These are phyloP conservation scores for Hibiscus mutabilis DNA, from an alignment of 345 rosid genomes.

Conservation along the genomic window DNA sequence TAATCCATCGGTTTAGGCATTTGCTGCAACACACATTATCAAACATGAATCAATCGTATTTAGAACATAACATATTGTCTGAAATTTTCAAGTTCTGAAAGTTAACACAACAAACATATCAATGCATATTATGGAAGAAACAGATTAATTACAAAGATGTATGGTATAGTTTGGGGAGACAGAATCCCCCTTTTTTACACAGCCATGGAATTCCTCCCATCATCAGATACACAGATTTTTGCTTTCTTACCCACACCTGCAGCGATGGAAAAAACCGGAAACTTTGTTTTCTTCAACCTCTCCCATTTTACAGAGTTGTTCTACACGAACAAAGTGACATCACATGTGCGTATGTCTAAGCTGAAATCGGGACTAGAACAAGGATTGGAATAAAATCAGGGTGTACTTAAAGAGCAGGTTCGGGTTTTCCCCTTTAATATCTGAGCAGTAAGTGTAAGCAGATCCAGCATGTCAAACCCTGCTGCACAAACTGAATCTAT, in stretches of 20 bases:
- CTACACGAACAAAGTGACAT: background rate
- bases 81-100: background rate
- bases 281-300: background rate
- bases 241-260: background rate
- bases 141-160: background rate
- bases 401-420: background rate
- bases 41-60: no score
- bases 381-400: background rate
- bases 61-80: no score
- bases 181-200: background rate
- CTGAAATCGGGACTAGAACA: background rate
- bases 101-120: background rate
- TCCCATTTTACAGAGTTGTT: background rate
- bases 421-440: conserved; percentile 33
- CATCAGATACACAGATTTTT: background rate
- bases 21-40: no score
- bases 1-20: no score
- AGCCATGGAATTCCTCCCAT: background rate
- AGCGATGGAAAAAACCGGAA: background rate
- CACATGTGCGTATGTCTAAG: background rate
- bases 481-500: conserved; percentile 78
- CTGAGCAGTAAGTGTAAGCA: conserved; percentile 71
- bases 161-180: background rate
- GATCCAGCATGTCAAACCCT: conserved; percentile 98
- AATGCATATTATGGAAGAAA: background rate